phyloP scores from a whole-genome alignment of 331 rosid species.

The Quercus phellos region DNA sequence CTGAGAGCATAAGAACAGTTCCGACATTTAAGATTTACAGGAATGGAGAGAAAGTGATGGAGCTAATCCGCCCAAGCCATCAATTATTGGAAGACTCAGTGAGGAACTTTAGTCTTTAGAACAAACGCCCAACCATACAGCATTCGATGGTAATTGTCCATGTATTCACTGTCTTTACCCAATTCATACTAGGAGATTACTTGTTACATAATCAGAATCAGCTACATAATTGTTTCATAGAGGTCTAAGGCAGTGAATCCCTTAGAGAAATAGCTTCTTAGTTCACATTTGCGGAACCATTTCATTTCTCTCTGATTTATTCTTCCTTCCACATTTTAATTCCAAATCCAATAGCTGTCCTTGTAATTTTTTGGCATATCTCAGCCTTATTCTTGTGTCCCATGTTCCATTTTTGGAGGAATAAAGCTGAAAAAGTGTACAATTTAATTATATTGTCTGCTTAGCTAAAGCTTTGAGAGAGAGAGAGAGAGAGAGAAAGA shows the following conservation, averaged over 20 bases:
- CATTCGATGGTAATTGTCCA: slow-evolving; percentile 30
- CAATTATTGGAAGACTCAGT: slow-evolving; percentile 88
- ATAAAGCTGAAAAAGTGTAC: slow-evolving; percentile 28
- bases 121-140: background rate
- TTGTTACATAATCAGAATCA: slow-evolving; percentile 50
- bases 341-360: slow-evolving; percentile 1
- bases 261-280: slow-evolving; percentile 38
- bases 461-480: slow-evolving; percentile 30
- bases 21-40: slow-evolving; percentile 98
- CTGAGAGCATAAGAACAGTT: slow-evolving; percentile 73
- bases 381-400: slow-evolving; percentile 32
- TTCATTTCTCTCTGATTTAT: slow-evolving; percentile 30
- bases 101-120: slow-evolving; percentile 82
- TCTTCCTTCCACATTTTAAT: slow-evolving; percentile 20
- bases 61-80: slow-evolving; percentile 75
- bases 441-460: slow-evolving; percentile 36
- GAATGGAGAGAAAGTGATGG: slow-evolving; percentile 75
- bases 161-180: slow-evolving; percentile 34
- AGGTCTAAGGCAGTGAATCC: slow-evolving; percentile 44
- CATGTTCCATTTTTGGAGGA: slow-evolving; percentile 13
- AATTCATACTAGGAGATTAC: slow-evolving; percentile 37
- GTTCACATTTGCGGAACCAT: slow-evolving; percentile 41
- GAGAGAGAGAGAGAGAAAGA: slow-evolving; percentile 26
- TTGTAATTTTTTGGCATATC: slow-evolving; percentile 13
- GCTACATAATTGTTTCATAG: slow-evolving; percentile 54